Base-by-base conservation (phyloP, 2,329 filamentous ascomycete species). In the Aspergillus sp. region DNA sequence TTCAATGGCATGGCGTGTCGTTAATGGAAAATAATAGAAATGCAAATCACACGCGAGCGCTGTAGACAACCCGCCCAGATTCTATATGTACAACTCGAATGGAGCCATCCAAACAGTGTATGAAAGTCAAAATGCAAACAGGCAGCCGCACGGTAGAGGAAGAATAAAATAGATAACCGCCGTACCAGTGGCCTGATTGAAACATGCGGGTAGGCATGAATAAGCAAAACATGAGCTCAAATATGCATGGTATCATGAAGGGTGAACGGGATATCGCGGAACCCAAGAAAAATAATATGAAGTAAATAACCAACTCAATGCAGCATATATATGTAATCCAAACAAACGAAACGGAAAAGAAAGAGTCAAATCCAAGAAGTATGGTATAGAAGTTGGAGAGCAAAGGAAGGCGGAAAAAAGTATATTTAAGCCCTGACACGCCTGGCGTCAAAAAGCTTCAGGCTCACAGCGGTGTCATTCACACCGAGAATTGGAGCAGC, bases 401-500 rank as follows among this genome's bases (percentile, higher is more conserved):
- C 31, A 53, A n/a, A 19, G 19, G 33, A 24, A 7, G 4, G 23
- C 5, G 12, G 14, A 24, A 37, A 43, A 40, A 48, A 23, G n/a
- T 45, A 47, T 37, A 23, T 24, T 62, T 61, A 57, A 24, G 56
- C 64, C 58, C 70, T 65, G 33, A 72, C 68, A 33, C 69, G 71
- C 48, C 76, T 66, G 15, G 77, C 71, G 49, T 76, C 75, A 56
- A 79, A 79, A 44, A 73, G 75, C 19, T 72, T 68, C 44, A 79
- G 60, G 52, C 72, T 77, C 33, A 79, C 64, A 19, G 76, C 75
- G 4, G 77, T 79, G 58, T 79, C 77, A 58, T 79, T 79, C n/a
- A 69, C 66, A 23, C 76, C 75, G 21, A 75, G 63, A 17, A 77
- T 70, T 2, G 77, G 77, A 17, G 77, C 76, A 11, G 77, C 73